phyloP scores from a whole-genome alignment of 176 grass and related monocot genomes.

The Carex parvula region DNA sequence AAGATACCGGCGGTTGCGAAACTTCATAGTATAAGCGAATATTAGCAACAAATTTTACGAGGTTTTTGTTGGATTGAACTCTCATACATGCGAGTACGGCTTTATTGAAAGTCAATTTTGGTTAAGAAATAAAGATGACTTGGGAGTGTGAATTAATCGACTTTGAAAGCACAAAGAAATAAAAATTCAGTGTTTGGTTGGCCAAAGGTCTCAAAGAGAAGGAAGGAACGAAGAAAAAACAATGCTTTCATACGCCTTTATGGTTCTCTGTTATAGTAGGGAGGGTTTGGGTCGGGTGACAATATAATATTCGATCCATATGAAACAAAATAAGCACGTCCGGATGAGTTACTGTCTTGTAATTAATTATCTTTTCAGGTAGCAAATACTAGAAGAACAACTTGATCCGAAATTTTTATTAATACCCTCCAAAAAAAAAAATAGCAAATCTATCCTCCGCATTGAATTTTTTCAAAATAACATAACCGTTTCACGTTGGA shows the following conservation, averaged over 20 bases:
- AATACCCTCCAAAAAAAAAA: no score
- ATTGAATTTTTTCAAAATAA: no score
- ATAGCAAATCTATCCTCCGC: no score
- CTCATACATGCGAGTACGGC: background rate
- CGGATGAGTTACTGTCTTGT: background rate
- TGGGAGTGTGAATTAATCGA: background rate
- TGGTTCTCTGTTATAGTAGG: background rate
- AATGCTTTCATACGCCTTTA: constrained; percentile 13
- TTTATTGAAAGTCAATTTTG: background rate
- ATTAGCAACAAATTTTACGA: background rate
- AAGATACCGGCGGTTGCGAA: constrained; percentile 13
- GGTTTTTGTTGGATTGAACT: background rate
- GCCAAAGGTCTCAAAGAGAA: background rate
- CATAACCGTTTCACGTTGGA: no score
- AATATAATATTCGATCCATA: background rate
- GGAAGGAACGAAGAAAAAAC: background rate
- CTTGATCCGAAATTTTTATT: background rate
- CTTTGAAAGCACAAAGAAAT: background rate
- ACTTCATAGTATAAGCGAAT: background rate
- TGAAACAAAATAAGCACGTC: background rate
- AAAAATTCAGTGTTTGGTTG: background rate
- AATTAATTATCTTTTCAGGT: background rate
- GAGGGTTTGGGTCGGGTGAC: background rate
- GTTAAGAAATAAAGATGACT: background rate
- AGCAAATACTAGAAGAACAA: background rate